Percentiles rank a stretch among this genome's conserved stretches.
These are phyloP conservation scores for Talaromyces sp. DNA, from an alignment of 2,329 filamentous ascomycete species.

Conservation along the genomic window DNA sequence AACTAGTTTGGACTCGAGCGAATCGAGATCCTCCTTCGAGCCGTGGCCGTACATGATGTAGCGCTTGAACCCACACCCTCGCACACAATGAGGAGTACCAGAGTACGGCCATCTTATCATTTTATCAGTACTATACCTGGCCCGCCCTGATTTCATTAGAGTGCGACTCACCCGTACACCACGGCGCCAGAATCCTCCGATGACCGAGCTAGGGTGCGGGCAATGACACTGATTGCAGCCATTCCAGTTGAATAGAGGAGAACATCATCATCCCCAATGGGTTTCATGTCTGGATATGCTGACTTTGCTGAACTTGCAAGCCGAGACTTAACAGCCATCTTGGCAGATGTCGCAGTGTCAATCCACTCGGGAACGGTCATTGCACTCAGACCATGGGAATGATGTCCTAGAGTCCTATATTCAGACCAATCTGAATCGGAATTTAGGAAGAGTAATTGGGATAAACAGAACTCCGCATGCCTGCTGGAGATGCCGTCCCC, in stretches of 20 bases:
- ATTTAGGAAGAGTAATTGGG: neutral
- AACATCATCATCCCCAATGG: conserved; percentile 3
- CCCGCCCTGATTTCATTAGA: neutral
- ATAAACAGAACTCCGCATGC: conserved; percentile 6
- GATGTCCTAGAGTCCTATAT: neutral
- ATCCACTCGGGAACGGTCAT: neutral
- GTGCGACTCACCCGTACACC: conserved; percentile 6
- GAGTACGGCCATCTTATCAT: conserved; percentile 6
- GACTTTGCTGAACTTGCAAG: neutral
- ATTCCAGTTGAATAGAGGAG: conserved; percentile 9
- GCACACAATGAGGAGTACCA: conserved; percentile 1
- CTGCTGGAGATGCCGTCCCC: conserved; percentile 7
- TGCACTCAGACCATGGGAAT: neutral
- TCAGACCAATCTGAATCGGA: conserved; percentile 1
- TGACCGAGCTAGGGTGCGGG: neutral
- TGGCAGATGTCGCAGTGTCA: neutral
- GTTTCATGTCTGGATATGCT: conserved; percentile 1
- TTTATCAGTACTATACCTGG: neutral
- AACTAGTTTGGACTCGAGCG: conserved; percentile 4
- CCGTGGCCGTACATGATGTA: conserved; percentile 10
- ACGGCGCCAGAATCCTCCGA: conserved; percentile 1
- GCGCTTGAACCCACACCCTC: conserved; percentile 2
- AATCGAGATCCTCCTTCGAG: conserved; percentile 9
- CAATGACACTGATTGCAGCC: conserved; percentile 6
- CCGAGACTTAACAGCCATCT: neutral